phyloP scores from a whole-genome alignment of 805 yeast genomes.

The Metschnikowia cerradonensis region DNA sequence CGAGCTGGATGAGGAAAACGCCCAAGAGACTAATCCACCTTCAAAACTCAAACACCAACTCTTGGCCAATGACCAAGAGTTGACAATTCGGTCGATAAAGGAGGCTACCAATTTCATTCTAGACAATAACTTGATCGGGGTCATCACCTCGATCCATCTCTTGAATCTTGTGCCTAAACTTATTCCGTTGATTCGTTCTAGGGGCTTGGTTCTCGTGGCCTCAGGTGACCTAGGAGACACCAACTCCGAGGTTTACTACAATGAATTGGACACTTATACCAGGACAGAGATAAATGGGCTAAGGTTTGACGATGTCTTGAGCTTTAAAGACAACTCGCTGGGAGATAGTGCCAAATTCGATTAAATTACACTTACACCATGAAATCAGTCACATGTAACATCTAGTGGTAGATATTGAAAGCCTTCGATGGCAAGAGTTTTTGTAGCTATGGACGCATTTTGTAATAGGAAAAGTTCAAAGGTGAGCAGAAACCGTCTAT shows the following conservation, averaged over 20 bases:
- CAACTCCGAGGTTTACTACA: conserved; percentile 16
- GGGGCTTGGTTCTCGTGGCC: conserved; percentile 83
- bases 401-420: too few species aligned
- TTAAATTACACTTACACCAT: too few species aligned
- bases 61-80: conserved; percentile 33
- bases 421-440: neutral
- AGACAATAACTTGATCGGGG: conserved; percentile 78
- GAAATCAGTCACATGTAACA: too few species aligned
- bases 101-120: conserved; percentile 80
- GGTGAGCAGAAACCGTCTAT: neutral
- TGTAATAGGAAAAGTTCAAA: too few species aligned
- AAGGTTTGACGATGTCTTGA: conserved; percentile 57
- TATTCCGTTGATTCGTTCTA: conserved; percentile 66
- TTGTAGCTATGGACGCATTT: neutral
- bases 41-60: conserved; percentile 16
- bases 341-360: neutral
- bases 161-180: conserved; percentile 71
- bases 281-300: conserved; percentile 61
- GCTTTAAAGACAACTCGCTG: conserved; percentile 50
- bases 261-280: conserved; percentile 35
- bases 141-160: conserved; percentile 70
- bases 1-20: conserved; percentile 10
- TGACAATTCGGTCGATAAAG: conserved; percentile 62
- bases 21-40: conserved; percentile 1
- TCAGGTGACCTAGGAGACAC: conserved; percentile 38